Evolutionary conservation across 139 green algal genomes (phyloP).

Genomic region (Picochlorum sp.): DNA sequence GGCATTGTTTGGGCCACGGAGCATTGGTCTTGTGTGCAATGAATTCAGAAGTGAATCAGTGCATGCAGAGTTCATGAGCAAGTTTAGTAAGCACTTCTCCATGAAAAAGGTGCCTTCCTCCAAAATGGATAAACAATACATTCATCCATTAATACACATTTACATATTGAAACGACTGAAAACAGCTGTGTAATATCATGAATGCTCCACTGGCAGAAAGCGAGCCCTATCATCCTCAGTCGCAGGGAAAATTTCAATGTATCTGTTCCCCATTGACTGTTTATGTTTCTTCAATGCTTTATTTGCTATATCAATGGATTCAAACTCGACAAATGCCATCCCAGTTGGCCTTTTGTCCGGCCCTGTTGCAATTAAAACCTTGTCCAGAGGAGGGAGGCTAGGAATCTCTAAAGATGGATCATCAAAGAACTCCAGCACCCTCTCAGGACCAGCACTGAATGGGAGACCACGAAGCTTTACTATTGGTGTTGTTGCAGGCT

Average conservation of each 20-base stretch:
- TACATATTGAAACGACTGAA: constrained; percentile 51
- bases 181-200: not conserved
- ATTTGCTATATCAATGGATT: constrained; percentile 42
- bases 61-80: constrained; percentile 51
- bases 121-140: constrained; percentile 53
- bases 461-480: constrained; percentile 78
- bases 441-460: constrained; percentile 58
- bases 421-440: constrained; percentile 78
- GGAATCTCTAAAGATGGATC: constrained; percentile 33
- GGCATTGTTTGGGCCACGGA: constrained; percentile 10
- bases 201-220: constrained; percentile 3
- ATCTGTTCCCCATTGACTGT: constrained; percentile 73
- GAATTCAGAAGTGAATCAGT: constrained; percentile 69
- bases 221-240: constrained; percentile 40
- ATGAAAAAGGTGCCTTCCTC: constrained; percentile 41
- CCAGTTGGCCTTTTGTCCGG: constrained; percentile 57
- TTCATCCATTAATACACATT: constrained; percentile 63
- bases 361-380: constrained; percentile 51
- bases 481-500: constrained; percentile 18
- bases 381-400: constrained; percentile 19
- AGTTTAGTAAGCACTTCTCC: constrained; percentile 47
- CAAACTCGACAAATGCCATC: constrained; percentile 72
- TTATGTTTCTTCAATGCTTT: constrained; percentile 64
- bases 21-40: constrained; percentile 56
- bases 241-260: constrained; percentile 76